These are phyloP conservation scores for Leptographium galeiforme DNA, from an alignment of 2,329 filamentous ascomycete genomes.

Conservation along the genomic window DNA sequence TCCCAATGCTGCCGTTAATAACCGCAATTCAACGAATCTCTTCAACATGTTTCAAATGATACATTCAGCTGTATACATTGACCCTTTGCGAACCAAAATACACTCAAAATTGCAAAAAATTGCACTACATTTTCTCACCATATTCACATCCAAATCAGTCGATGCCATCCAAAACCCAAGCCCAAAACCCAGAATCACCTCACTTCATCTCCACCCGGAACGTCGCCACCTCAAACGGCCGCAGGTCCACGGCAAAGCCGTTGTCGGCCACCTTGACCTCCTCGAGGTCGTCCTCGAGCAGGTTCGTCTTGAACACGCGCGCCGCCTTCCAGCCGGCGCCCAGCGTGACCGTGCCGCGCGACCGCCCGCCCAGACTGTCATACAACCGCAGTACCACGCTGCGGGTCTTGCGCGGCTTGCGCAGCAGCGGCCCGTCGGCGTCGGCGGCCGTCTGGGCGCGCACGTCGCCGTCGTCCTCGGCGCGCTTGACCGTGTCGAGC, in stretches of 20 bases:
- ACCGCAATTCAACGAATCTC: too few relatives aligned
- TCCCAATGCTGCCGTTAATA: too few relatives aligned
- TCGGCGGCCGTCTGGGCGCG: slow-evolving; percentile 34
- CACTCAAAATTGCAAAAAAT: too few relatives aligned
- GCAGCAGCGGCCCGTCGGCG: slow-evolving; percentile 13
- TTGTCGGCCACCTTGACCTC: slow-evolving; percentile 35
- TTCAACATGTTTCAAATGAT: too few relatives aligned
- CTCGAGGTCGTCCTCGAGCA: slow-evolving; percentile 76
- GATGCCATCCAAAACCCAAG: too few relatives aligned
- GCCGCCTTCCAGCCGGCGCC: slow-evolving; percentile 61
- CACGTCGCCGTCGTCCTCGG: slow-evolving; percentile 73
- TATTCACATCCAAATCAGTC: not conserved
- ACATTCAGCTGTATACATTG: too few relatives aligned
- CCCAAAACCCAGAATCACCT: not conserved
- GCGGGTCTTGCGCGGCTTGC: slow-evolving; percentile 54
- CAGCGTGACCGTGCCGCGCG: slow-evolving; percentile 39
- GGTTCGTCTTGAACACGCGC: slow-evolving; percentile 69
- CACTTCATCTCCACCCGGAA: slow-evolving; percentile 26
- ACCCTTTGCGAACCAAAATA: too few relatives aligned
- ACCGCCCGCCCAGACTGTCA: slow-evolving; percentile 74
- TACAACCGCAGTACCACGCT: slow-evolving; percentile 79
- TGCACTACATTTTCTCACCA: too few relatives aligned
- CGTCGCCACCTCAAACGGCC: slow-evolving; percentile 77
- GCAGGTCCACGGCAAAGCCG: slow-evolving; percentile 47
- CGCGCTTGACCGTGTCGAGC: slow-evolving; percentile 83